Conservation (phyloP, 257 asterid genomes). For the Knoxia roxburghii region DNA sequence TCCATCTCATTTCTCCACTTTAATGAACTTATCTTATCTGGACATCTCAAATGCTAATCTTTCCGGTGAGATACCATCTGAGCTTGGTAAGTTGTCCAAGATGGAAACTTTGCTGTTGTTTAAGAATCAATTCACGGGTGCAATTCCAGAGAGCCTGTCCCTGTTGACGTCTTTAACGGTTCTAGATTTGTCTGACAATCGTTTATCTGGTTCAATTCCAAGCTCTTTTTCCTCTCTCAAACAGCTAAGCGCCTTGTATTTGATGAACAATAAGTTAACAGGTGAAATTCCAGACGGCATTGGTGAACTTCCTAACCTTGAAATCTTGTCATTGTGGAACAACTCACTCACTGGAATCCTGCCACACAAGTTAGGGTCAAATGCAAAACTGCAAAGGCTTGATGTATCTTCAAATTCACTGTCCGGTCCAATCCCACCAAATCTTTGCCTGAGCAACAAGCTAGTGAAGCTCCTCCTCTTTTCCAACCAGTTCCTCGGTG, state of each 20-base stretch:
- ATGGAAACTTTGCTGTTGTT: constrained; percentile 49
- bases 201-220: constrained; percentile 65
- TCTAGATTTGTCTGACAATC: constrained; percentile 71
- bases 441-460: constrained; percentile 53
- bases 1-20: constrained; percentile 38
- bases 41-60: constrained; percentile 64
- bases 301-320: constrained; percentile 66
- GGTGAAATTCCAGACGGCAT: constrained; percentile 73
- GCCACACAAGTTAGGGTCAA: constrained; percentile 67
- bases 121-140: constrained; percentile 50
- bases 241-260: constrained; percentile 30
- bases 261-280: constrained; percentile 61
- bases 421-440: constrained; percentile 68
- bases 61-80: constrained; percentile 60
- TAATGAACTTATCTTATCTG: constrained; percentile 47
- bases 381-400: constrained; percentile 46
- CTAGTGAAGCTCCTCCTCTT: constrained; percentile 60
- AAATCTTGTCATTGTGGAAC: constrained; percentile 61
- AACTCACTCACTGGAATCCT: constrained; percentile 72
- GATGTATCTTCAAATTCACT: constrained; percentile 77
- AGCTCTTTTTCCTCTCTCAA: constrained; percentile 35
- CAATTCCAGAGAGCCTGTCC: constrained; percentile 47
- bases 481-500: constrained; percentile 58
- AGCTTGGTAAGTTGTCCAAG: constrained; percentile 37
- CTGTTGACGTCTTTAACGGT: constrained; percentile 31